Base-by-base conservation (phyloP, 371 early-diverging fungal species). In the Apophysomyces sp. region DNA sequence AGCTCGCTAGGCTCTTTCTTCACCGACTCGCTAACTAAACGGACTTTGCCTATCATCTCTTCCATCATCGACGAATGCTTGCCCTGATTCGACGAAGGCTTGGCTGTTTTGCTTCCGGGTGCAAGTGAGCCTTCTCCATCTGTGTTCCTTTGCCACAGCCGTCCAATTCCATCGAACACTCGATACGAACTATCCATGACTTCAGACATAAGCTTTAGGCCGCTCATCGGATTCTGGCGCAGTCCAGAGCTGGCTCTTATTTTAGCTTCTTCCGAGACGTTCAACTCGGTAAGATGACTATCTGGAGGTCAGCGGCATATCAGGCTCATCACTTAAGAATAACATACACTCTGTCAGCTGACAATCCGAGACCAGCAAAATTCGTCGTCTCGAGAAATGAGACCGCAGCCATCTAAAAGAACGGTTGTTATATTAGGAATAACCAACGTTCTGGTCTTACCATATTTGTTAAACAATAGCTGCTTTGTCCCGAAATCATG, bases 401-500 rank as follows among this genome's bases (percentile, higher is more conserved):
- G 1, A 77, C 77, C 0, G 72, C 78, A 4, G 81, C 81, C 72
- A 78, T 67, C 81, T 80, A 55, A 15, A 30, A 18, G 18, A 34
- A 26, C 31, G 18, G 28, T 29, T 7, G 30, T 52, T 27, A 54
- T 11, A 32, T 12, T 16, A 26, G 15, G n/a, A 56, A 36, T 21
- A 56, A 4, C 18, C n/a, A 24, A 11, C 11, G 8, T 26, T 54
- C n/a, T 37, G 18, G 13, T 21, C 56, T 62, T 72, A 70, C 76
- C 68, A 74, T 80, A 53, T 77, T 80, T n/a, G 77, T 75, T n/a
- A 80, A 41, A 44, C 77, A 86, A 53, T 83, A 86, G 15, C 82
- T 76, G 18, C 78, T 74, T 55, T 80, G 77, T 1, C 86, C 84
- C 31, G 69, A 58, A 0, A 81, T 66, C 13, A 71, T 63, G n/a